Evolutionary conservation across 2,329 filamentous ascomycete species (phyloP).

Genomic region (Trichoderma aggressivum): DNA sequence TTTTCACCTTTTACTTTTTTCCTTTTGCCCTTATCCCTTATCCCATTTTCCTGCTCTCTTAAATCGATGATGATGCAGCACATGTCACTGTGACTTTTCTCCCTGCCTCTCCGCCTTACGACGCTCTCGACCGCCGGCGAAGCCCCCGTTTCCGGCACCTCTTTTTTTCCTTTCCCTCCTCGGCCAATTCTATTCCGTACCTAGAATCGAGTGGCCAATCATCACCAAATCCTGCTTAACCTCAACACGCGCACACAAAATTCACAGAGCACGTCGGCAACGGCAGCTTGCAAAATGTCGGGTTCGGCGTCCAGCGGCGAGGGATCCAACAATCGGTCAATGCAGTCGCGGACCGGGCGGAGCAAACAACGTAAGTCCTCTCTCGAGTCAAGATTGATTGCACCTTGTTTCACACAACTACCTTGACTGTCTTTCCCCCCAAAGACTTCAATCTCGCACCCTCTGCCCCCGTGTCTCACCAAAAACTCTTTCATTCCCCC

Average conservation of each 20-base stretch:
- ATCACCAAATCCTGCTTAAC: not conserved
- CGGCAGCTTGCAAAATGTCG: slow-evolving; percentile 32
- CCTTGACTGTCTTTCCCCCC: not conserved
- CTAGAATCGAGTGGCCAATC: slow-evolving; percentile 2
- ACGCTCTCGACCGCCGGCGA: slow-evolving; percentile 12
- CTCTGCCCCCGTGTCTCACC: not conserved
- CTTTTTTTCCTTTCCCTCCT: not conserved
- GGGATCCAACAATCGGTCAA: slow-evolving; percentile 46
- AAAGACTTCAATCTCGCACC: not conserved
- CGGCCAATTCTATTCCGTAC: slow-evolving; percentile 9
- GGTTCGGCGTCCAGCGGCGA: slow-evolving; percentile 37
- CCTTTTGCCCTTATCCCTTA: not conserved
- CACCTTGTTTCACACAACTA: slow-evolving; percentile 1
- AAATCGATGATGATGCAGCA: slow-evolving; percentile 5
- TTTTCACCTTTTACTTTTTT: too few relatives aligned
- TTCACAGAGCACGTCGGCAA: slow-evolving; percentile 2
- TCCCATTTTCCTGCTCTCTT: not conserved
- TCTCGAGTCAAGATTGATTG: slow-evolving; percentile 12
- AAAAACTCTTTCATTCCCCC: not conserved
- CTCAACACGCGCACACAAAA: not conserved
- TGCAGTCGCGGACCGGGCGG: slow-evolving; percentile 73
- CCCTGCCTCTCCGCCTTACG: slow-evolving; percentile 13
- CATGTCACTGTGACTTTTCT: slow-evolving; percentile 14
- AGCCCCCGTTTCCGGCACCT: slow-evolving; percentile 8
- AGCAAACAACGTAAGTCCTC: slow-evolving; percentile 73